Percentiles rank a stretch among this genome's conserved stretches.
Evolutionary conservation across 768 basidiomycete species (phyloP).

Genomic region (Amanita phalloides): DNA sequence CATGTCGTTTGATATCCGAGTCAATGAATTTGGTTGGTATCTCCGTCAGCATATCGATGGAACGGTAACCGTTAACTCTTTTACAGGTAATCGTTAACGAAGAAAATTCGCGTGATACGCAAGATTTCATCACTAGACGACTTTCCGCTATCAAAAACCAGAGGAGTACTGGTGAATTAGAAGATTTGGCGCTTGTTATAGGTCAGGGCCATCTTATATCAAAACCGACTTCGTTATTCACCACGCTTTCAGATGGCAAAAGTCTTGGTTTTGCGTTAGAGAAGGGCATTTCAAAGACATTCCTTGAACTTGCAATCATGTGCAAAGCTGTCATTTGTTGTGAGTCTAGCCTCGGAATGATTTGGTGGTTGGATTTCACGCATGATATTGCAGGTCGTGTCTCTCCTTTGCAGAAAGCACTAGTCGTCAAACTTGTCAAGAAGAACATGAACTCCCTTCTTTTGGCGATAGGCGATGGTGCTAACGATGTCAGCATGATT

Average conservation of each 20-base stretch:
- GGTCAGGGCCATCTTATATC: slow-evolving; percentile 34
- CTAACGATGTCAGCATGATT: slow-evolving; percentile 99
- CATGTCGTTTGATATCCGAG: slow-evolving; percentile 92
- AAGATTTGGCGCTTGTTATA: slow-evolving; percentile 91
- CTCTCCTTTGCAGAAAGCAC: slow-evolving; percentile 93
- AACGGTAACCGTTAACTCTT: background rate
- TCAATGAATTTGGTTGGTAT: slow-evolving; percentile 88
- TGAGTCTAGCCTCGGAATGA: slow-evolving; percentile 25
- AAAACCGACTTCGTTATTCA: background rate
- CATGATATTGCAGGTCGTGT: slow-evolving; percentile 61
- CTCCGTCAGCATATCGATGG: too few relatives aligned
- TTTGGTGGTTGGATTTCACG: background rate
- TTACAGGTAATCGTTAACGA: slow-evolving; percentile 89
- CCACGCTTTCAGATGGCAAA: slow-evolving; percentile 66
- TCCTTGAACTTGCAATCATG: slow-evolving; percentile 93
- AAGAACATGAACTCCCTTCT: slow-evolving; percentile 89
- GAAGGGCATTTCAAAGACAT: slow-evolving; percentile 81
- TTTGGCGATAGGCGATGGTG: slow-evolving; percentile 96
- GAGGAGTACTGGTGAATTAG: slow-evolving; percentile 80
- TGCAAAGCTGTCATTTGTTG: slow-evolving; percentile 99
- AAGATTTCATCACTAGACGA: slow-evolving; percentile 81
- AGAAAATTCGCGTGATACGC: slow-evolving; percentile 67
- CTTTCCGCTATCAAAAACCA: slow-evolving; percentile 91
- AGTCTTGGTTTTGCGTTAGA: slow-evolving; percentile 88
- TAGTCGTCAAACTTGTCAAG: slow-evolving; percentile 98